Evolutionary conservation across 2,329 filamentous ascomycete species (phyloP).

Genomic region (Cercospora sojina): DNA sequence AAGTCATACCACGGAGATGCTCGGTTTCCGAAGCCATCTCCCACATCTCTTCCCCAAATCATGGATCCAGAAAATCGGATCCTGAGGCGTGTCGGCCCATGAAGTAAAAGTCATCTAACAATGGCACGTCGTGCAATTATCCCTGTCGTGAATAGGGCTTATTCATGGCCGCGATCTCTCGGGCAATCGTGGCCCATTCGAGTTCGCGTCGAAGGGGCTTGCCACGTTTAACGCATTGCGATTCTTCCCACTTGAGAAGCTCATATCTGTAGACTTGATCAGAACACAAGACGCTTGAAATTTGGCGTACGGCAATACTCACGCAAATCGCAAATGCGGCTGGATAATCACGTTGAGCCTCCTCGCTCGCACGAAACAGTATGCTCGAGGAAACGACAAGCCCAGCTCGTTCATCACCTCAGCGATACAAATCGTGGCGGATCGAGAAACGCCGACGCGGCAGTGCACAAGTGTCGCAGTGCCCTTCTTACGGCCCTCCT

Average conservation of each 20-base stretch:
- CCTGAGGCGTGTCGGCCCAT: neutral
- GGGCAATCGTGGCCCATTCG: conserved; percentile 84
- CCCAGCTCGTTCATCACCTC: conserved; percentile 85
- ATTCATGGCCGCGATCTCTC: conserved; percentile 95
- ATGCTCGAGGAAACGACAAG: conserved; percentile 85
- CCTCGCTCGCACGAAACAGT: conserved; percentile 91
- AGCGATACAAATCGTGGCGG: conserved; percentile 97
- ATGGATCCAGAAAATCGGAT: neutral
- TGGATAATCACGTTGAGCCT: conserved; percentile 97
- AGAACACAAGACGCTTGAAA: neutral
- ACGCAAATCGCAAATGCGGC: conserved; percentile 89
- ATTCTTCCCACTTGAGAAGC: conserved; percentile 92
- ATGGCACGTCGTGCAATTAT: conserved; percentile 9
- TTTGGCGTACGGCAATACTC: conserved; percentile 26
- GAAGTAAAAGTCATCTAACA: neutral
- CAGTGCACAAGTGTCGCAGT: conserved; percentile 93
- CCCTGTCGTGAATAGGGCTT: conserved; percentile 76
- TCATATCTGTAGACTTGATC: conserved; percentile 59
- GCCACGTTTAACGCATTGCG: conserved; percentile 59
- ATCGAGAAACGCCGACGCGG: conserved; percentile 90
- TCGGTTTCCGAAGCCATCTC: neutral
- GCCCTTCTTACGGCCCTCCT: conserved; percentile 71
- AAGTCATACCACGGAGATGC: neutral
- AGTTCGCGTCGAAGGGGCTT: conserved; percentile 68
- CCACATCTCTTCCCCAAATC: neutral